Conservation (phyloP, 2,329 filamentous ascomycete species). For the Trichothecium sympodiale region DNA sequence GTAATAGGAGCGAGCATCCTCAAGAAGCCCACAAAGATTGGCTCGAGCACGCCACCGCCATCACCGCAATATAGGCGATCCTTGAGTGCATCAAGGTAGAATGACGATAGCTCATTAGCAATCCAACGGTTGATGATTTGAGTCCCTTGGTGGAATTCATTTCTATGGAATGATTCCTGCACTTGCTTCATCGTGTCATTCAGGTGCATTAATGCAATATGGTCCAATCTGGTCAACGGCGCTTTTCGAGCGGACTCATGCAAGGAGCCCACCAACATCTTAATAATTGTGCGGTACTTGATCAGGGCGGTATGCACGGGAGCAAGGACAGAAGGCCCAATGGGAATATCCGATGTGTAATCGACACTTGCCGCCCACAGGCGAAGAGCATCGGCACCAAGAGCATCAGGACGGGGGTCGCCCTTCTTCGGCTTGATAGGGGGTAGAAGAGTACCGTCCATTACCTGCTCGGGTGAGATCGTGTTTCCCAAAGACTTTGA, state of each 20-base stretch:
- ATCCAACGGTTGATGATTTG: conserved; percentile 71
- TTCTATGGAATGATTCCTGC: conserved; percentile 51
- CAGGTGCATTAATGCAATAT: conserved; percentile 69
- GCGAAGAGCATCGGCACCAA: conserved; percentile 79
- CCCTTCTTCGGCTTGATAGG: conserved; percentile 47
- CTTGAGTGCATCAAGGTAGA: conserved; percentile 89
- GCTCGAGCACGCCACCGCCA: conserved; percentile 50
- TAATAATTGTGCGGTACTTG: conserved; percentile 83
- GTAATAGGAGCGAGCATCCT: conserved; percentile 73
- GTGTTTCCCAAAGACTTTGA: conserved; percentile 93
- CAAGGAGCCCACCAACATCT: conserved; percentile 76
- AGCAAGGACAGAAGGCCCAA: conserved; percentile 68
- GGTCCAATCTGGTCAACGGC: conserved; percentile 51
- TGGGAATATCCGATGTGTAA: conserved; percentile 77
- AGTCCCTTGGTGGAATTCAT: conserved; percentile 75
- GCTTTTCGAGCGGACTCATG: conserved; percentile 39
- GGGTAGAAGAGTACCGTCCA: conserved; percentile 69
- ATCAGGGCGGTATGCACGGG: conserved; percentile 65
- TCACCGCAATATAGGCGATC: conserved; percentile 83
- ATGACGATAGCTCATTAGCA: conserved; percentile 72
- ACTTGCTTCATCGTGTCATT: conserved; percentile 54
- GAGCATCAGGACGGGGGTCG: conserved; percentile 45
- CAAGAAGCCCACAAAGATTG: conserved; percentile 61
- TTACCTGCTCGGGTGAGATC: conserved; percentile 70
- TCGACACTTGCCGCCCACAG: conserved; percentile 89